These are phyloP conservation scores for Colletotrichum cordylinicola DNA, from an alignment of 2,329 filamentous ascomycete genomes.

Conservation along the genomic window DNA sequence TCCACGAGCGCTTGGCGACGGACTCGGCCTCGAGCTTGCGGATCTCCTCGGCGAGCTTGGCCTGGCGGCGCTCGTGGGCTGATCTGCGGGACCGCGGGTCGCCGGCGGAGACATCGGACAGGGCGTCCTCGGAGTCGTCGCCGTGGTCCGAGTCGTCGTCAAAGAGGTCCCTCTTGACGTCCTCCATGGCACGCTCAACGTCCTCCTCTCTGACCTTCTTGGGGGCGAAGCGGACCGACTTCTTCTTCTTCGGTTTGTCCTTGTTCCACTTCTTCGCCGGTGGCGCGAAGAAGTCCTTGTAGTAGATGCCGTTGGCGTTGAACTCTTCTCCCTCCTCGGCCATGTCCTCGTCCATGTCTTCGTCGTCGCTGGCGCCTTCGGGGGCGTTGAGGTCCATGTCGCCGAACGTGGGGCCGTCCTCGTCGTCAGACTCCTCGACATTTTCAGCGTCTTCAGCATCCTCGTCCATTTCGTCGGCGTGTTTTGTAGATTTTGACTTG, in stretches of 20 bases:
- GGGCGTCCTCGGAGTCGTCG: constrained; percentile 68
- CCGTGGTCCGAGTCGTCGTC: constrained; percentile 71
- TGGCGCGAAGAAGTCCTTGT: constrained; percentile 91
- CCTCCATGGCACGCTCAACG: constrained; percentile 81
- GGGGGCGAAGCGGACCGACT: constrained; percentile 45
- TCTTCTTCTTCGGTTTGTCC: constrained; percentile 46
- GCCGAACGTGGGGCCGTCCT: constrained; percentile 83
- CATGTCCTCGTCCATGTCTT: constrained; percentile 61
- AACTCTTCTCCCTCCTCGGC: constrained; percentile 53
- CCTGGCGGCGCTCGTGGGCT: constrained; percentile 85
- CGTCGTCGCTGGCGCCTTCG: constrained; percentile 71
- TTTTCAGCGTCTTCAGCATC: constrained; percentile 24
- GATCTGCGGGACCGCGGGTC: constrained; percentile 79
- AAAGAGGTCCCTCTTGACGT: constrained; percentile 89
- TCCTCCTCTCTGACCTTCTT: constrained; percentile 64
- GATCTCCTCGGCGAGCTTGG: constrained; percentile 88
- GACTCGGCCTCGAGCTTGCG: constrained; percentile 88
- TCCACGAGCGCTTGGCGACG: constrained; percentile 90
- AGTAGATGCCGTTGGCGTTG: constrained; percentile 89
- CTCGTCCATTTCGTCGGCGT: constrained; percentile 32
- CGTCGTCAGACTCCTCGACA: constrained; percentile 62
- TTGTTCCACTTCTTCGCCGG: constrained; percentile 73
- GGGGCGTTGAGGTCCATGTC: constrained; percentile 77
- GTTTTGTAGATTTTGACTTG: constrained; percentile 31
- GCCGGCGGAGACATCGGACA: constrained; percentile 70